Evolutionary conservation across 2,329 filamentous ascomycete species (phyloP), one percentile per base, ranked within the genome.

Genomic region (Aspergillus puulaauensis): DNA sequence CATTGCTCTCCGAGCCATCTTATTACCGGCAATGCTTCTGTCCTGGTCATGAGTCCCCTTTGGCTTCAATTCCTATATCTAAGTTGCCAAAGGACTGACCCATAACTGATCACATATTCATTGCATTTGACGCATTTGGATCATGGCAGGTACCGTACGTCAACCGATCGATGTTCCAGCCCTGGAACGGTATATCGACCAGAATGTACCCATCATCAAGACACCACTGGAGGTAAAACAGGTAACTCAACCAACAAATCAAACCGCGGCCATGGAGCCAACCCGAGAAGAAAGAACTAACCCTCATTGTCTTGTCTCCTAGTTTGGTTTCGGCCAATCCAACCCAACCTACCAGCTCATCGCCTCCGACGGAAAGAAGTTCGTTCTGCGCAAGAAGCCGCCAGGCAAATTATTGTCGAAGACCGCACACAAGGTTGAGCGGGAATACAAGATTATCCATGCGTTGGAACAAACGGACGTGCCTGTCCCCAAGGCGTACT

Each of bases 241-340:
- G 85, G 92, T 93, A 77, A 58, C 39, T 49, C 40, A 35, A 47
- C 40, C 52, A 35, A 27, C 23, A 2, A 12, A 40, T 11, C 51
- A 3, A 41, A 24, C 39, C 12, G 21, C n/a, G 23, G 4, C 21
- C 35, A 40, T 51, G n/a, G n/a, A 41, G 21, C n/a, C 46, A 23
- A 23, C 8, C 46, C 46, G 39, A 14, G 40, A 24, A 17, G 24
- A n/a, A 19, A 54, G 6, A 8, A 23, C 49, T 4, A 27, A 23
- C 31, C 35, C 43, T 43, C 19, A 50, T 27, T n/a, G 21, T 27
- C 24, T 24, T 31, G 24, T 24, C 15, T 27, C 17, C 37, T 69
- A 98, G 90, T 99, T 98, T 73, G 91, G 93, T 68, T 98, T 96
- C 74, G 95, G 95, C 59, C 95, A 98, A 78, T 96, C 91, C 58